phyloP scores from a whole-genome alignment of 805 yeast species.

The Suhomyces emberorum region DNA sequence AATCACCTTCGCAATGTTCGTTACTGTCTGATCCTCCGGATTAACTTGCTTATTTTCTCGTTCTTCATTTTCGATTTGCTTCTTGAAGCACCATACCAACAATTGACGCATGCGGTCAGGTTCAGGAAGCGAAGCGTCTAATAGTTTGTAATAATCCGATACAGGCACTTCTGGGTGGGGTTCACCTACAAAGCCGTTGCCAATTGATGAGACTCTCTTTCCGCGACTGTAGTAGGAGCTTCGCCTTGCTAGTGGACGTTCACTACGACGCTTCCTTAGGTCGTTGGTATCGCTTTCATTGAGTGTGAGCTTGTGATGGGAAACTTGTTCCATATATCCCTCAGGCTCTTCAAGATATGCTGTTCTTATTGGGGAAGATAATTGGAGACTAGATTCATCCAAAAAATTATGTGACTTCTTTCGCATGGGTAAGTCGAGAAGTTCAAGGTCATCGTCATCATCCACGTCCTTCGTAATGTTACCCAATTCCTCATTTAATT shows the following conservation, averaged over 20 bases:
- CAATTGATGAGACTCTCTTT: slow-evolving; percentile 68
- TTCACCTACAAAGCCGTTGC: slow-evolving; percentile 64
- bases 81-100: slow-evolving; percentile 62
- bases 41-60: slow-evolving; percentile 10
- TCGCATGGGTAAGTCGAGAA: slow-evolving; percentile 6
- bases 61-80: slow-evolving; percentile 38
- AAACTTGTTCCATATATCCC: slow-evolving; percentile 28
- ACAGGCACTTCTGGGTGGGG: slow-evolving; percentile 63
- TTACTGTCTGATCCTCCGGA: slow-evolving; percentile 40
- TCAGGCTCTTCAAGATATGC: slow-evolving; percentile 11
- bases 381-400: slow-evolving; percentile 11
- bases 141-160: slow-evolving; percentile 55
- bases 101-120: slow-evolving; percentile 72
- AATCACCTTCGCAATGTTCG: slow-evolving; percentile 58
- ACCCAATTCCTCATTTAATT: slow-evolving; percentile 17
- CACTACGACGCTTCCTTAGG: slow-evolving; percentile 9
- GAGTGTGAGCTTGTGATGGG: slow-evolving; percentile 24
- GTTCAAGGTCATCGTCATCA: slow-evolving; percentile 7
- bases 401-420: slow-evolving; percentile 12
- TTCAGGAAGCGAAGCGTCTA: slow-evolving; percentile 61
- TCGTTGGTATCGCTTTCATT: slow-evolving; percentile 16
- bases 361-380: slow-evolving; percentile 9
- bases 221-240: slow-evolving; percentile 60
- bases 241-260: slow-evolving; percentile 36
- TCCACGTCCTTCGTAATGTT: slow-evolving; percentile 14